Conservation (phyloP, 2,329 filamentous ascomycete species). For the Zopfia rhizophila region DNA sequence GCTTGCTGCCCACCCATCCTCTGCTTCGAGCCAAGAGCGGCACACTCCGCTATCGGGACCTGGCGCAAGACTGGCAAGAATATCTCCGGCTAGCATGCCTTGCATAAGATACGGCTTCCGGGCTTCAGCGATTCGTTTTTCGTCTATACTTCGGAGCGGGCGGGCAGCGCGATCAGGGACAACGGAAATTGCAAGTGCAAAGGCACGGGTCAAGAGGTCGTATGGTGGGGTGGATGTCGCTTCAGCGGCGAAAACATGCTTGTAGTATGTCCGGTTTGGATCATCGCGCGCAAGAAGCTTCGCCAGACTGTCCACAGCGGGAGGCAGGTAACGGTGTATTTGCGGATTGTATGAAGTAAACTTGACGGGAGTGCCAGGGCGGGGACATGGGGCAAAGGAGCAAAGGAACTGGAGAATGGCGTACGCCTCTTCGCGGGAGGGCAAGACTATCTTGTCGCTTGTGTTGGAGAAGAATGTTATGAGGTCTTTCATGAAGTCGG, state of each 20-base stretch:
- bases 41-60: slow-evolving; percentile 78
- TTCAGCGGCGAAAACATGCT: slow-evolving; percentile 81
- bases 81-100: slow-evolving; percentile 88
- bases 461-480: slow-evolving; percentile 91
- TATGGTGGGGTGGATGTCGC: slow-evolving; percentile 71
- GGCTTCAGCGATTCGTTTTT: slow-evolving; percentile 76
- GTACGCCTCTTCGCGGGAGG: slow-evolving; percentile 85
- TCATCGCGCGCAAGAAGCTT: slow-evolving; percentile 94
- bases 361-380: slow-evolving; percentile 70
- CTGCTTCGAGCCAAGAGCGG: slow-evolving; percentile 81
- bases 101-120: slow-evolving; percentile 93
- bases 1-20: slow-evolving; percentile 84
- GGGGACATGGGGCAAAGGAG: slow-evolving; percentile 84
- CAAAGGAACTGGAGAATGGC: slow-evolving; percentile 89
- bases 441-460: slow-evolving; percentile 80
- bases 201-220: slow-evolving; percentile 86
- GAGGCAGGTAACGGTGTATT: slow-evolving; percentile 86
- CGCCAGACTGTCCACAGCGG: slow-evolving; percentile 88
- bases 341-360: slow-evolving; percentile 85
- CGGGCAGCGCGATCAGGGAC: slow-evolving; percentile 77
- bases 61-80: slow-evolving; percentile 79
- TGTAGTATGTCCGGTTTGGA: slow-evolving; percentile 87
- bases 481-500: slow-evolving; percentile 98
- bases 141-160: slow-evolving; percentile 48
- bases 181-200: slow-evolving; percentile 85